Base-by-base conservation (phyloP, 2,329 filamentous ascomycete species). In the Penicillium sp. region DNA sequence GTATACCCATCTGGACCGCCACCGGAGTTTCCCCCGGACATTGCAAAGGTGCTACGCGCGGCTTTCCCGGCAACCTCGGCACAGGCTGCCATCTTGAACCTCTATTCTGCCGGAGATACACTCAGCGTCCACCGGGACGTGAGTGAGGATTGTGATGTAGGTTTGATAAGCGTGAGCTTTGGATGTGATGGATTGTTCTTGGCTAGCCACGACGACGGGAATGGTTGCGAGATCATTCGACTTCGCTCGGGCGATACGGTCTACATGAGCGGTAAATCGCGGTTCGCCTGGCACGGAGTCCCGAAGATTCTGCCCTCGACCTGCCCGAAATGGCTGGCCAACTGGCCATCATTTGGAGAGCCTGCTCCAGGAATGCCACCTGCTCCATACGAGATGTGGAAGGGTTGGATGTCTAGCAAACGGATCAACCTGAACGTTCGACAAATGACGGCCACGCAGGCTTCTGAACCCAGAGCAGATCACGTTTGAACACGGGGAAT, bases 251-350 rank as follows among this genome's bases (percentile, higher is more conserved):
- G 94, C 0, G 93, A 97, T 76, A 91, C 87, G 0, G 85, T 97
- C 1, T 92, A 95, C 69, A 97, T 99, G 93, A 87, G 85, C 48
- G 83, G 88, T 20, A 80, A 85, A 56, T 88, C 90, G 4, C 82
- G 94, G 42, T 96, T 91, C 74, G 92, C 93, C 2, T 97, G 93
- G 93, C 94, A 97, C 76, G 92, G 90, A 13, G 92, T 97, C 13
- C 92, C 94, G 6, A 94, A 92, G 71, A 88, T 97, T 13, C 69
- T 97, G 35, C 82, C 85, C 45, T 84, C 78, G 1, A 96, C 90
- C 0, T 97, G 92, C 73, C 93, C 93, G 0, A 77, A 77, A 0
- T 89, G 87, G 73, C 73, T 97, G 48, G 76, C 79, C 55, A 78
- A 88, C 40, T 97, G 92, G 92, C 92, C 92, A 9, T 78, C 73